A percentile compares a stretch with the other conserved stretches of the same genome.
phyloP scores from a whole-genome alignment of 129 eudicot species.

The Sambucus nigra region DNA sequence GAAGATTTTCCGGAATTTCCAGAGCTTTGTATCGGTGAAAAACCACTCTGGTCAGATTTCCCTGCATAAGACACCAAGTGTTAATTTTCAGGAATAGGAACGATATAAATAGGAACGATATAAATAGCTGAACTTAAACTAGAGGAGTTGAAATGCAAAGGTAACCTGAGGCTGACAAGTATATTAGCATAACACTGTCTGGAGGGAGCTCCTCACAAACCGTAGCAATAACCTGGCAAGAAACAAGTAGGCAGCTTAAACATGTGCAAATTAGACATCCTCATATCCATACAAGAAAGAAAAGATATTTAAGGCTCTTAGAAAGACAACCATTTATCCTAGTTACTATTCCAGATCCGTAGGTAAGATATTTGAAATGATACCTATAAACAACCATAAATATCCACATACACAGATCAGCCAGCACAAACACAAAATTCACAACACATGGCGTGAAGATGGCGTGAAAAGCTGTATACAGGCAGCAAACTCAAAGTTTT shows the following conservation, averaged over 20 bases:
- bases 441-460: too few species aligned
- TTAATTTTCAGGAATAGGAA: slow-evolving; percentile 12
- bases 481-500: too few species aligned
- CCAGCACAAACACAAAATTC: too few species aligned
- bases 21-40: slow-evolving; percentile 33
- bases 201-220: slow-evolving; percentile 86
- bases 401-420: too few species aligned
- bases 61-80: slow-evolving; percentile 29
- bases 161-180: slow-evolving; percentile 81
- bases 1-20: slow-evolving; percentile 56
- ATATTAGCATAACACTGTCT: slow-evolving; percentile 78
- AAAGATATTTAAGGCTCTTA: background rate
- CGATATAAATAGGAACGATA: background rate
- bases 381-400: too few species aligned
- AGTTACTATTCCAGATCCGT: background rate
- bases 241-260: slow-evolving; percentile 3
- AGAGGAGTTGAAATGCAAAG: slow-evolving; percentile 4
- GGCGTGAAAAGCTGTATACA: too few species aligned
- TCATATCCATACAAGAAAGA: background rate
- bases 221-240: slow-evolving; percentile 66
- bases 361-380: background rate
- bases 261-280: background rate
- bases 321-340: background rate
- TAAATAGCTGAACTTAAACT: background rate
- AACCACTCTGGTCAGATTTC: slow-evolving; percentile 36